Conservation (phyloP, 1,139 yeast species). For the Candida sanyaensis region DNA sequence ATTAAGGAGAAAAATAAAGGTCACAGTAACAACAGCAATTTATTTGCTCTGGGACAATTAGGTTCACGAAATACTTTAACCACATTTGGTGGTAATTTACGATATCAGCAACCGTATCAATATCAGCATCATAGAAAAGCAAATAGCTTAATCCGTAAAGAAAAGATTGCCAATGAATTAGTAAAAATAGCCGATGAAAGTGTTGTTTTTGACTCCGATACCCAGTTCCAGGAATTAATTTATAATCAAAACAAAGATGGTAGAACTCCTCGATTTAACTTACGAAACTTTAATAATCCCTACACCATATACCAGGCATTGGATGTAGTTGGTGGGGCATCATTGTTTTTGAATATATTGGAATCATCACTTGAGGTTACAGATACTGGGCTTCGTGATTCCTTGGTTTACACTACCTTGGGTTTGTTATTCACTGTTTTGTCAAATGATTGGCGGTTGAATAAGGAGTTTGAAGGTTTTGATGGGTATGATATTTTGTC, state of each 20-base stretch:
- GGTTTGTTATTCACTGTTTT: constrained; percentile 28
- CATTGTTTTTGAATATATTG: constrained; percentile 30
- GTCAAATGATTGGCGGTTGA: constrained; percentile 39
- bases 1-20: constrained; percentile 17
- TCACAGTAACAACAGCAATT: neutral
- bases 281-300: constrained; percentile 21
- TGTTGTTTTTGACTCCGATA: constrained; percentile 35
- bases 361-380: constrained; percentile 26
- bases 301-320: constrained; percentile 33
- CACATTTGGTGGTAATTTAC: constrained; percentile 2
- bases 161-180: constrained; percentile 23
- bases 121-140: neutral
- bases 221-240: constrained; percentile 17
- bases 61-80: constrained; percentile 12
- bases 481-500: constrained; percentile 43
- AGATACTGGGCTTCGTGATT: constrained; percentile 17
- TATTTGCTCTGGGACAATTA: constrained; percentile 1
- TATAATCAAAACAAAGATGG: constrained; percentile 9
- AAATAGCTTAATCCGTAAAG: constrained; percentile 5
- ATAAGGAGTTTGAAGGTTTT: constrained; percentile 44
- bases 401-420: constrained; percentile 24
- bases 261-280: constrained; percentile 14
- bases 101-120: neutral
- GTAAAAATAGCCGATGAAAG: constrained; percentile 25
- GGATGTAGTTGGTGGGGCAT: constrained; percentile 40